A percentile compares a stretch with the other conserved stretches of the same genome.
Evolutionary conservation across 148 eudicot genomes (phyloP).

Genomic region (Agrostemma githago): DNA sequence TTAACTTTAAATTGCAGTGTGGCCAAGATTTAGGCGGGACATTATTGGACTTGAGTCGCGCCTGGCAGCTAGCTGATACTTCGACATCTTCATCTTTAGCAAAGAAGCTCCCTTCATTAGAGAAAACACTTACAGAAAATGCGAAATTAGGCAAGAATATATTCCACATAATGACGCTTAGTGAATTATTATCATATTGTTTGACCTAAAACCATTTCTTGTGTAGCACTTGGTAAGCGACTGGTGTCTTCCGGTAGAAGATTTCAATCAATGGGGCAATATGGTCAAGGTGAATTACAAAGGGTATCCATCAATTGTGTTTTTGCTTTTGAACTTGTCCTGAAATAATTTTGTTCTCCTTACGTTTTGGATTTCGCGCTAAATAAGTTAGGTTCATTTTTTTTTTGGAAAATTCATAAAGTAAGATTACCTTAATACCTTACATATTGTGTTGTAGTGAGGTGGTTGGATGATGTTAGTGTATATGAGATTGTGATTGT

Average conservation of each 20-base stretch:
- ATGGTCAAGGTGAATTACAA: constrained; percentile 91
- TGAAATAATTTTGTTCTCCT: background rate
- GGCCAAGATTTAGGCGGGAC: constrained; percentile 81
- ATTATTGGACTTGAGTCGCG: constrained; percentile 66
- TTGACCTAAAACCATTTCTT: constrained; percentile 8
- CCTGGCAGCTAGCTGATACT: constrained; percentile 88
- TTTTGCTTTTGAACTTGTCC: background rate
- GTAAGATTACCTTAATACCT: background rate
- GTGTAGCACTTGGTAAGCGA: constrained; percentile 81
- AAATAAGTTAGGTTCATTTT: background rate
- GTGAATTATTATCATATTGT: constrained; percentile 8
- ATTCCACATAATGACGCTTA: background rate
- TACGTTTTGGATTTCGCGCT: background rate
- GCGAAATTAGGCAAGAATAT: constrained; percentile 62
- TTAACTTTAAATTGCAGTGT: constrained; percentile 46
- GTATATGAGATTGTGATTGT: too few species aligned
- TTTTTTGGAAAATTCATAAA: background rate
- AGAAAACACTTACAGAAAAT: constrained; percentile 35
- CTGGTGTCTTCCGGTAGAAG: constrained; percentile 83
- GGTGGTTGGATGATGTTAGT: too few species aligned
- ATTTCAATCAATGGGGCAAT: constrained; percentile 91
- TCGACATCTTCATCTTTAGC: constrained; percentile 60
- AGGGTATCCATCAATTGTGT: constrained; percentile 42
- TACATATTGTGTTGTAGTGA: background rate
- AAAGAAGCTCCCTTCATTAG: constrained; percentile 58